Evolutionary conservation across 352 stramenopile species (phyloP), one percentile per base, ranked within the genome.

Genomic region (Hyphochytrium catenoides): DNA sequence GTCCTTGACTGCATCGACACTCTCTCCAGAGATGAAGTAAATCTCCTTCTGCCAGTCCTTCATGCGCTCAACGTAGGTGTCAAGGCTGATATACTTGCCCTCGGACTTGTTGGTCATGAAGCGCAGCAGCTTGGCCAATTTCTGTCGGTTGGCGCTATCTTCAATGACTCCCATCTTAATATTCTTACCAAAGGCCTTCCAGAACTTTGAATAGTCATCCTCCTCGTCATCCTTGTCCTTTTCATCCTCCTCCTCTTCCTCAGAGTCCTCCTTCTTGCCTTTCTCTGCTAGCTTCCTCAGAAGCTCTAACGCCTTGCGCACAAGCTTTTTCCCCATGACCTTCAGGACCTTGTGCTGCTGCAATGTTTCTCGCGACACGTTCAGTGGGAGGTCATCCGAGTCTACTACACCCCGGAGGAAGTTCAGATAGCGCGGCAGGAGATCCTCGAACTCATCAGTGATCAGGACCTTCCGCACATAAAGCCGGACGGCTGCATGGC

Each of bases 391-490:
- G 55, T 98, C 91, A 46, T 99, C 91, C 31, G 68, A 94, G 66
- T 99, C 91, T 14, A 99, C 87, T 25, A 99, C 89, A 47, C 92
- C 92, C n/a, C 71, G 63, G 39, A 98, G 75, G 43, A 99, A 99
- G 49, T 83, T 91, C n/a, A 98, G 59, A 63, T 98, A 99, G 8
- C 69, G 64, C 25, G 91, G 93, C 50, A 99, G 51, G 26, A 98
- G 75, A 32, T 98, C 87, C 44, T 95, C 76, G 39, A 94, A 94
- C 31, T 96, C 76, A 44, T 99, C 91, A 18, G 74, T 87, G 52
- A 99, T 98, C 15, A 98, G 67, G 34, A 99, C 91, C 55, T 97
- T 98, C 36, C 88, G 79, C 23, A 98, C 91, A 46, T 98, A 99
- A 16, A 99, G 59, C 47, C 92, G 85, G 26, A 99, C 69, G 50